Conservation (phyloP, 179 eudicot species). For the Beta macrorhiza region DNA sequence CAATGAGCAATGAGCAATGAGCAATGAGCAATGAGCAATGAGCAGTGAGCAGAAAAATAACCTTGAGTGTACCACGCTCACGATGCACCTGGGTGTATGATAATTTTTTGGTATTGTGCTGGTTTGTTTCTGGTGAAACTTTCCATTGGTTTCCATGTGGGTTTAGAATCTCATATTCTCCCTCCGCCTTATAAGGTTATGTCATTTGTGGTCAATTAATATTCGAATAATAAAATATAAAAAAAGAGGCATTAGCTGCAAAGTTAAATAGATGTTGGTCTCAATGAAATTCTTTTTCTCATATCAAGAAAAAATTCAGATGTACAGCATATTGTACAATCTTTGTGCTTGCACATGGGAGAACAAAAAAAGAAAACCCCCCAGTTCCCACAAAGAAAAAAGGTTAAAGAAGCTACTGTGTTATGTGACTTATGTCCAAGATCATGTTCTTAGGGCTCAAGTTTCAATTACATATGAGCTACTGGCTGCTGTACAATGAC, state of each 20-base stretch:
- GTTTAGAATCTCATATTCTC: too few relatives aligned
- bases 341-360: constrained; percentile 1
- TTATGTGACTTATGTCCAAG: background rate
- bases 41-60: too few relatives aligned
- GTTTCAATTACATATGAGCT: background rate
- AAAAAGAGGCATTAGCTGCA: background rate
- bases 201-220: too few relatives aligned
- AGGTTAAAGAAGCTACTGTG: background rate
- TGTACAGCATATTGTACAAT: constrained; percentile 22
- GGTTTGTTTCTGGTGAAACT: too few relatives aligned
- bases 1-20: too few relatives aligned
- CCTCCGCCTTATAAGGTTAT: too few relatives aligned
- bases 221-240: too few relatives aligned
- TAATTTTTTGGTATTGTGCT: too few relatives aligned
- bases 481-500: constrained; percentile 15
- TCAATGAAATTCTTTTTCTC: background rate
- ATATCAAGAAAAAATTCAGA: background rate
- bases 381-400: constrained; percentile 1
- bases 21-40: too few relatives aligned
- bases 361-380: background rate
- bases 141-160: too few relatives aligned
- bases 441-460: background rate
- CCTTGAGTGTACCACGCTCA: too few relatives aligned
- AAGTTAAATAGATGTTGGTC: background rate
- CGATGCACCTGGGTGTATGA: too few relatives aligned